Percentiles rank a stretch among this genome's conserved stretches.
Conservation (phyloP, 148 eudicot species). For the Drosera capensis region DNA sequence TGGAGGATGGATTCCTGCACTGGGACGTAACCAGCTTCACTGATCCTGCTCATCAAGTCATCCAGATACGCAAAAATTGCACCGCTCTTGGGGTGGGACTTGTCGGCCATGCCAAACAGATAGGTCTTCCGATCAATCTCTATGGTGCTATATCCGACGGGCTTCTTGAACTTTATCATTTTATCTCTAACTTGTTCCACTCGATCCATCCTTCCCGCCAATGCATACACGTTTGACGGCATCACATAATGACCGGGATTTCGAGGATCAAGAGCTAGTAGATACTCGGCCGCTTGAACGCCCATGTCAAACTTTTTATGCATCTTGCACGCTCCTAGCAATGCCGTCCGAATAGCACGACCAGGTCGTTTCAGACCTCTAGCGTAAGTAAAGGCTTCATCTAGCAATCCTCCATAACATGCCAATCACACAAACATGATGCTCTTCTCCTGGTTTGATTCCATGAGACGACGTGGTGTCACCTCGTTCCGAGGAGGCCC, state of each 20-base stretch:
- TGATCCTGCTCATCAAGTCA: constrained; percentile 34
- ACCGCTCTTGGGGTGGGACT: constrained; percentile 26
- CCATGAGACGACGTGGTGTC: constrained; percentile 28
- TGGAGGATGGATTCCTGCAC: constrained; percentile 36
- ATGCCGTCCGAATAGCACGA: constrained; percentile 41
- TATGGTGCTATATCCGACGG: constrained; percentile 39
- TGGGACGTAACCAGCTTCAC: constrained; percentile 35
- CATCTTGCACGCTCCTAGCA: constrained; percentile 58
- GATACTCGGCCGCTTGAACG: constrained; percentile 39
- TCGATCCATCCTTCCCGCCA: constrained; percentile 43
- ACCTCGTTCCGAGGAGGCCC: constrained; percentile 31
- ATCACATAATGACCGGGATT: constrained; percentile 38
- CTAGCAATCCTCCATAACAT: constrained; percentile 42
- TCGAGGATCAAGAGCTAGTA: constrained; percentile 37
- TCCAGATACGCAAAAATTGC: constrained; percentile 39
- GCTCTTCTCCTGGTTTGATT: constrained; percentile 27
- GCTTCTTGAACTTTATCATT: constrained; percentile 43
- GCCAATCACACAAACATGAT: constrained; percentile 56
- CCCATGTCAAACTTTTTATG: constrained; percentile 38
- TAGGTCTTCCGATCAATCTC: constrained; percentile 28
- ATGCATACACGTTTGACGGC: constrained; percentile 43
- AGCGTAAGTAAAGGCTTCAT: constrained; percentile 27
- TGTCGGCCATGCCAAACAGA: constrained; percentile 53
- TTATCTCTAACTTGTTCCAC: constrained; percentile 30
- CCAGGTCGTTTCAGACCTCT: constrained; percentile 17